Evolutionary conservation across 1,284 basidiomycete genomes (phyloP).

Genomic region (Takashimella tepidaria): DNA sequence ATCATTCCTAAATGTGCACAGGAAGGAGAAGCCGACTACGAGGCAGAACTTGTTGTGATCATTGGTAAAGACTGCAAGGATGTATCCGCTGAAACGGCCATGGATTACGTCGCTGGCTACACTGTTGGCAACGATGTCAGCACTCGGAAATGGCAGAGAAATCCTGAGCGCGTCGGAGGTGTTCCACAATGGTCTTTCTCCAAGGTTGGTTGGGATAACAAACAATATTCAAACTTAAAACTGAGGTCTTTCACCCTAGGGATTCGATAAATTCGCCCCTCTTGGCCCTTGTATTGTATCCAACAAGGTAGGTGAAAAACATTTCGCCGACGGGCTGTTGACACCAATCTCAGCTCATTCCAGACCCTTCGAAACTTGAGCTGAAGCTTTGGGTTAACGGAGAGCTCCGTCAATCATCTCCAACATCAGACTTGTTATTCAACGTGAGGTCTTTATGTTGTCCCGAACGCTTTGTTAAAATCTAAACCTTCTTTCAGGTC

Average conservation of each 20-base stretch:
- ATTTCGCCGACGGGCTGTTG: not conserved
- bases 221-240: too few relatives aligned
- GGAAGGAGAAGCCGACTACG: constrained; percentile 72
- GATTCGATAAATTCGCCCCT: constrained; percentile 49
- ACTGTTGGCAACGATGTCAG: constrained; percentile 69
- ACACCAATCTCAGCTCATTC: constrained; percentile 9
- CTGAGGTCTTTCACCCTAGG: constrained; percentile 53
- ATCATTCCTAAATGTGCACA: constrained; percentile 62
- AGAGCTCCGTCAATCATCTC: constrained; percentile 16
- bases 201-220: constrained; percentile 8
- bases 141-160: constrained; percentile 20
- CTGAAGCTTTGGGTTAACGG: constrained; percentile 17
- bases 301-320: constrained; percentile 14
- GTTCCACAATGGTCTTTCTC: constrained; percentile 25
- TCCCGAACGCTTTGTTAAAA: too few relatives aligned
- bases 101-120: constrained; percentile 75
- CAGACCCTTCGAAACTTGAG: constrained; percentile 18
- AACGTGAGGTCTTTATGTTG: too few relatives aligned
- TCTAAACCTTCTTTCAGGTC: constrained; percentile 51
- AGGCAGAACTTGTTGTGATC: constrained; percentile 77
- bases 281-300: constrained; percentile 71
- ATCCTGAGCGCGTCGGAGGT: constrained; percentile 13
- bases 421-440: constrained; percentile 17
- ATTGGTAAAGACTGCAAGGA: constrained; percentile 74
- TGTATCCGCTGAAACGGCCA: constrained; percentile 65